Evolutionary conservation across 257 asterid species (phyloP).

Genomic region (Linaria vulgaris): DNA sequence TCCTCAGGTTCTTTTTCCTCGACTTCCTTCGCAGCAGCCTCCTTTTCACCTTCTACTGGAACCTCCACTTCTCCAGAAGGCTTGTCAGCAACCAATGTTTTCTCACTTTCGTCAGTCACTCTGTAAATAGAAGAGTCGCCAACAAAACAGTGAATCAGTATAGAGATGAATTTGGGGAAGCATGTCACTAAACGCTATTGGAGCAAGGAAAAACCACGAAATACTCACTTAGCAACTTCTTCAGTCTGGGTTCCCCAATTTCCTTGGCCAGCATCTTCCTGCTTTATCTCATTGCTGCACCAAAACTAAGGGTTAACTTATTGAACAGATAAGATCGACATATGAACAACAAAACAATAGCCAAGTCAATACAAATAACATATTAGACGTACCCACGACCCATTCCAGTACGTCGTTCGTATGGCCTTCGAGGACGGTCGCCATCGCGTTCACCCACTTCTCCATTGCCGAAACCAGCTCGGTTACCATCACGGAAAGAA

Average conservation of each 20-base stretch:
- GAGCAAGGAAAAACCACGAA: constrained; percentile 24
- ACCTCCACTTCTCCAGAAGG: constrained; percentile 47
- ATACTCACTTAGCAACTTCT: constrained; percentile 67
- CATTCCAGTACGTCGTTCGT: constrained; percentile 75
- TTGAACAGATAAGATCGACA: background rate
- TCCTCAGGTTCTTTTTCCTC: constrained; percentile 76
- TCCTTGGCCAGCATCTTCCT: constrained; percentile 81
- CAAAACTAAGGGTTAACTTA: too few relatives aligned
- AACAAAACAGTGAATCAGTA: too few relatives aligned
- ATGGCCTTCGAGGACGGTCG: constrained; percentile 64
- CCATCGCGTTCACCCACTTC: constrained; percentile 55
- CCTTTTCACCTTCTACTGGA: constrained; percentile 53
- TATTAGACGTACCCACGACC: constrained; percentile 63
- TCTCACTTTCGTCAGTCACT: constrained; percentile 58
- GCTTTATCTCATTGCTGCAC: constrained; percentile 59
- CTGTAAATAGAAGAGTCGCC: constrained; percentile 31
- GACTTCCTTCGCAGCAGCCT: constrained; percentile 44
- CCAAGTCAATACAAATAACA: constrained; percentile 2
- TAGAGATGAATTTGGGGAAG: too few relatives aligned
- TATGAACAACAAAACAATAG: background rate
- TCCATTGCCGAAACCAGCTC: constrained; percentile 72
- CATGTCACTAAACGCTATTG: too few relatives aligned
- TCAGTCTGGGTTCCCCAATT: constrained; percentile 82
- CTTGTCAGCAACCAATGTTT: constrained; percentile 47
- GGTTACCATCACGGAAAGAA: constrained; percentile 61